Conservation (phyloP, 257 asterid species). For the Jacaranda copaia region DNA sequence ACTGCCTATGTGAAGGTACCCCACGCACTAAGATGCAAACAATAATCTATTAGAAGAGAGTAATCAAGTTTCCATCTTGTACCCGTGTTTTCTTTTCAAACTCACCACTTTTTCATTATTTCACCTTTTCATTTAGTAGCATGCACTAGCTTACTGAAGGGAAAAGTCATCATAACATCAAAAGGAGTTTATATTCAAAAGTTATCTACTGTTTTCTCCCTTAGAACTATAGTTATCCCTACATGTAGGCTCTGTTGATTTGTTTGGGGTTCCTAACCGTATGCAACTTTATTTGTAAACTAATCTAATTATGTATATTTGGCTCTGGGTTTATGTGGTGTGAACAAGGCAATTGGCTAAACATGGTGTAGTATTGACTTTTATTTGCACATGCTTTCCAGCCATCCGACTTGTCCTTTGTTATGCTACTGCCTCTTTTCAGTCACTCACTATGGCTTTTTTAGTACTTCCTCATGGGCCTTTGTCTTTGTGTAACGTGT, state of each 20-base stretch:
- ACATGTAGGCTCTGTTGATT: conserved; percentile 4
- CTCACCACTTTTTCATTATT: too few relatives aligned
- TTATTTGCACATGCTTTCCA: background rate
- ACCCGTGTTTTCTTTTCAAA: too few relatives aligned
- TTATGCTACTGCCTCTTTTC: background rate
- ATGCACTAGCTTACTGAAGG: too few relatives aligned
- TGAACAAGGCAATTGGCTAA: conserved; percentile 1
- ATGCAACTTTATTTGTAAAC: background rate
- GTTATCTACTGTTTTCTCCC: background rate
- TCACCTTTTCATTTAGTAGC: too few relatives aligned
- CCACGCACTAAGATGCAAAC: too few relatives aligned
- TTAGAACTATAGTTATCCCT: background rate
- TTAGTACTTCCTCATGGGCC: background rate
- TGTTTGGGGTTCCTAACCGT: background rate
- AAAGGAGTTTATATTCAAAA: background rate
- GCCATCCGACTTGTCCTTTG: background rate
- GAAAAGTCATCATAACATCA: too few relatives aligned
- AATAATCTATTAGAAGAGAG: too few relatives aligned
- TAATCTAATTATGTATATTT: background rate
- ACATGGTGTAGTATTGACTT: background rate
- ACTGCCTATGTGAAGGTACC: too few relatives aligned
- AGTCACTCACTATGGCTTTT: background rate
- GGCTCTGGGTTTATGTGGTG: background rate
- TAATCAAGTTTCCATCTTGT: too few relatives aligned
- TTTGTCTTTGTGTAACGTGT: background rate